Conservation (phyloP, 2,329 filamentous ascomycete genomes). For the Claviceps spartinae region DNA sequence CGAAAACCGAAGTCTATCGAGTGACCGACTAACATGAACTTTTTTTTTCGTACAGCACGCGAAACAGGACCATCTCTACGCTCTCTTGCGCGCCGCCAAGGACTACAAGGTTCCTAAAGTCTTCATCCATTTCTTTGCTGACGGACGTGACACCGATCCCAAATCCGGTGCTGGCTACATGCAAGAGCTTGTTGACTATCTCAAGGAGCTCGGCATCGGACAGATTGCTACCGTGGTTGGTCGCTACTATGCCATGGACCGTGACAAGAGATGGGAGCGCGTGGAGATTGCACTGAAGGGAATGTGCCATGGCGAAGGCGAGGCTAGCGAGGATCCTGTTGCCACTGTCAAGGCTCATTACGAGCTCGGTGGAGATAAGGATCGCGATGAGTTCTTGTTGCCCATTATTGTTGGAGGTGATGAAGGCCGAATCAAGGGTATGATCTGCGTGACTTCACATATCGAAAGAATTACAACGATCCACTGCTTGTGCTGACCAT, state of each 20-base stretch:
- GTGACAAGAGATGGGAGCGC: constrained; percentile 97
- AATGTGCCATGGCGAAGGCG: constrained; percentile 72
- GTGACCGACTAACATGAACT: background rate
- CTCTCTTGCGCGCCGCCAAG: constrained; percentile 80
- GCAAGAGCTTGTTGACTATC: constrained; percentile 68
- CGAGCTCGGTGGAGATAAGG: constrained; percentile 48
- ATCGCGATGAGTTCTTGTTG: constrained; percentile 96
- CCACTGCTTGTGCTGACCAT: background rate
- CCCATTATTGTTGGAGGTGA: constrained; percentile 89
- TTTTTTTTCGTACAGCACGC: constrained; percentile 46
- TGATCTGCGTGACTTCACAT: constrained; percentile 9
- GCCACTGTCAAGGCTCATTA: constrained; percentile 81
- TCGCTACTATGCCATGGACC: constrained; percentile 98
- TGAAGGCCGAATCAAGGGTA: constrained; percentile 73
- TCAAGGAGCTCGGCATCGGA: constrained; percentile 72
- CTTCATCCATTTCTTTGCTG: constrained; percentile 98
- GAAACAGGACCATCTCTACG: constrained; percentile 87
- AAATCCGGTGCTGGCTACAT: constrained; percentile 85
- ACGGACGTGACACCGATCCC: constrained; percentile 94
- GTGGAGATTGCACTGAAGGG: constrained; percentile 83
- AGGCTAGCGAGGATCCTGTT: constrained; percentile 71
- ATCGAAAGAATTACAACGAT: background rate
- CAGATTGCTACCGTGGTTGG: constrained; percentile 88
- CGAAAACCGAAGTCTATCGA: background rate
- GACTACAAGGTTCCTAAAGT: constrained; percentile 76